Evolutionary conservation across 345 rosid species (phyloP), one percentile per base, ranked within the genome.

Genomic region (Syzygium aqueum): DNA sequence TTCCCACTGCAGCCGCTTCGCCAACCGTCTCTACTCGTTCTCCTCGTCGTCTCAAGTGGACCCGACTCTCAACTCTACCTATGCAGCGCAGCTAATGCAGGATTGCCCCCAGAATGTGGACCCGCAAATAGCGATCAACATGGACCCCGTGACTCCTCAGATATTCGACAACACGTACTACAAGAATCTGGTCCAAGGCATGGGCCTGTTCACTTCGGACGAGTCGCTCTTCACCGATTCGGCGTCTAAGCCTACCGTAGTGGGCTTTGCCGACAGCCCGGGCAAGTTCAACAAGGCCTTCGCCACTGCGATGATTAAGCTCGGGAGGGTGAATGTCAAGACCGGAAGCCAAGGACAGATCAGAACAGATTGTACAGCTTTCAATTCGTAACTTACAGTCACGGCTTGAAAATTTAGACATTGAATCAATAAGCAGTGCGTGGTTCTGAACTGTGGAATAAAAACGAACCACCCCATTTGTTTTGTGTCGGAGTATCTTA

Each of bases 161-260:
- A 84, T 4, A 14, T 97, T 95, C 51, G 99, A 96, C 92, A 97
- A 95, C 87, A 77, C 49, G 37, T 97, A 94, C 84, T 97, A 86
- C 91, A 92, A 95, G 88, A 95, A 96, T 87, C 91, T 97, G 9
- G 96, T 95, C 57, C 87, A 87, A n/a, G 90, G 96, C 40, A 96
- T 92, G 88, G 99, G 99, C 12, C 49, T 96, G 89, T 90, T 97
- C 85, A 89, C 95, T 6, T 95, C 99, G 0, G 98, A 97, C 84
- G 87, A 96, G 86, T 92, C 92, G 54, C 91, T 96, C 30, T 95
- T 94, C 78, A 90, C 88, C 30, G 91, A 94, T 84, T 10, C 92
- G 3, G 90, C 91, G 25, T 92, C 99, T 13, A 92, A 89, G 87
- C 40, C 93, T 4, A 95, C 94, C 1, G 98, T 96, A 28, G 51